Evolutionary conservation across 345 rosid species (phyloP).

Genomic region (Eucalyptus decipiens): DNA sequence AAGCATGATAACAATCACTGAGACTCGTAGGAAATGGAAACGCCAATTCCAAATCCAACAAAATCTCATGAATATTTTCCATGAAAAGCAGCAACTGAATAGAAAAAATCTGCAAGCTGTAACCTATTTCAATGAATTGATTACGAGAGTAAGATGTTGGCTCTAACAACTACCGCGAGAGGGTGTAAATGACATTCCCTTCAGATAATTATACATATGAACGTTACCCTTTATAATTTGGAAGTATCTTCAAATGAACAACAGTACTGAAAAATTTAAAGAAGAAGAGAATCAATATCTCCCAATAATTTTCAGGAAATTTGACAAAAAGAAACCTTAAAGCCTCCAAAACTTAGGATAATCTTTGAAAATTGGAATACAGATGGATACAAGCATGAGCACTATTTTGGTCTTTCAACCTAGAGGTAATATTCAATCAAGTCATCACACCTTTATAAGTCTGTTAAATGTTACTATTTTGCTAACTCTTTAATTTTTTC

Average conservation of each 20-base stretch:
- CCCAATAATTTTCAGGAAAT: not conserved
- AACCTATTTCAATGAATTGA: not conserved
- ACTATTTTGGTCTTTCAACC: not conserved
- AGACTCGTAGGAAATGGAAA: not conserved
- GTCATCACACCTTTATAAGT: not conserved
- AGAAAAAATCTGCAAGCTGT: not conserved
- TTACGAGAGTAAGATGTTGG: not conserved
- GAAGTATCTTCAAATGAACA: not conserved
- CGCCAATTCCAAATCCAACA: not conserved
- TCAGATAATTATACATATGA: not conserved
- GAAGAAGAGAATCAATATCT: not conserved
- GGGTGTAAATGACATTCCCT: not conserved
- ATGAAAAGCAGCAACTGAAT: not conserved
- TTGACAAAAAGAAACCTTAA: not conserved
- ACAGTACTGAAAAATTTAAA: not conserved
- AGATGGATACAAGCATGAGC: not conserved
- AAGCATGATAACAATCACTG: not conserved
- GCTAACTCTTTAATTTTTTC: not conserved
- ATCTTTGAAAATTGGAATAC: not conserved
- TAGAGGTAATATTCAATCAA: not conserved
- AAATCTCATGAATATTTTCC: not conserved
- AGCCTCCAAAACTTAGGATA: not conserved
- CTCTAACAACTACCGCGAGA: not conserved
- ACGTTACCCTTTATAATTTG: not conserved
- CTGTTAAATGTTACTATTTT: not conserved